Evolutionary conservation across 139 green algal species (phyloP), one percentile per base, ranked within the genome.

Genomic region (Yamagishiella unicocca): DNA sequence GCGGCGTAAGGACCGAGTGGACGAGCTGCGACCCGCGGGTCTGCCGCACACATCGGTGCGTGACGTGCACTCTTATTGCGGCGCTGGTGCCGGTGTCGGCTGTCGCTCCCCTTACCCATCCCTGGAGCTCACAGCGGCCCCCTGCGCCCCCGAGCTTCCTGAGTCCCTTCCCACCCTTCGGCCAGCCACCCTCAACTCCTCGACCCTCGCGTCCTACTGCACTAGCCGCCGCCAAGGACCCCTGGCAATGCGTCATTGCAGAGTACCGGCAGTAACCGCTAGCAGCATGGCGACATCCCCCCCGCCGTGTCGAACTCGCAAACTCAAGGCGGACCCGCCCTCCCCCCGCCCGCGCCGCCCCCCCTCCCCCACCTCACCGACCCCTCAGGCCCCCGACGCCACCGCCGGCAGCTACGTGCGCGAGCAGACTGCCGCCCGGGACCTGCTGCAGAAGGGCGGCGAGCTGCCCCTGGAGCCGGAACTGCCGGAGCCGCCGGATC

Each of bases 311-410:
- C n/a, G n/a, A n/a, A n/a, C n/a, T n/a, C n/a, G n/a, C n/a, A n/a
- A 2, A 27, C 73, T 22, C 6, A 3, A 31, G 38, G 21, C 10
- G 43, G 25, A 43, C 35, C 46, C 43, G 9, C 9, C n/a, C 25
- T 2, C 73, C 67, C 38, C 21, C 7, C 73, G 25, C 21, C 12
- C 31, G 46, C 9, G 31, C 29, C 74, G 33, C 42, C 42, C 43
- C 29, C n/a, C 29, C 33, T 35, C 67, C 25, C 43, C 22, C 45
- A 3, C 25, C 33, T n/a, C 45, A 46, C 7, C n/a, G 22, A 1
- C 75, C 2, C 75, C 53, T 9, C 62, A 85, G 79, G 79, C 79
- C 5, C 79, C 79, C 17, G 79, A 85, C 79, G 79, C 79, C 61
- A 66, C n/a, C 40, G 61, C 62, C 5, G 79, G 79, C 61, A 75